These are phyloP conservation scores for Neolecta irregularis DNA, from an alignment of 1,139 yeast genomes.

Conservation along the genomic window DNA sequence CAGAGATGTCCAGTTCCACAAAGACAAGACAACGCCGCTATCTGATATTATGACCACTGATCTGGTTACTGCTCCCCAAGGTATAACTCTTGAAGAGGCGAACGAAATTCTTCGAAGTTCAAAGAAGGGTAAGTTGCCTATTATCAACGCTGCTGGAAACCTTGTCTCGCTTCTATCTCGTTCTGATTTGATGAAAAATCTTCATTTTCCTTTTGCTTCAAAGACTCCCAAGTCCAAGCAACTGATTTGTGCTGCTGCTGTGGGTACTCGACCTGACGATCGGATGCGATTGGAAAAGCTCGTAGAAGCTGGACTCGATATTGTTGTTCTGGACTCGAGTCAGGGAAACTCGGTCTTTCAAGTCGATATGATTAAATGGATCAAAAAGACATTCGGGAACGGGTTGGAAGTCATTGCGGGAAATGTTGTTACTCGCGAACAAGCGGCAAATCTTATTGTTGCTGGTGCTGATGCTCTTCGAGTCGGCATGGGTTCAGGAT, in stretches of 20 bases:
- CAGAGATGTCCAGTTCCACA: conserved; percentile 93
- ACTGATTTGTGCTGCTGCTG: conserved; percentile 95
- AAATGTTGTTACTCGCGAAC: conserved; percentile 97
- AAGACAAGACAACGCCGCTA: conserved; percentile 45
- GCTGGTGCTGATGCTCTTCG: conserved; percentile 98
- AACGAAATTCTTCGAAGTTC: conserved; percentile 80
- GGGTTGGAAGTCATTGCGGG: conserved; percentile 91
- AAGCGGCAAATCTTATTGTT: conserved; percentile 86
- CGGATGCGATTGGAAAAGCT: conserved; percentile 66
- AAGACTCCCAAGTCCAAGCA: conserved; percentile 88
- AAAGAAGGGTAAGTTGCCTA: conserved; percentile 95
- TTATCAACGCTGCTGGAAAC: conserved; percentile 61
- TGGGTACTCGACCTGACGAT: conserved; percentile 87
- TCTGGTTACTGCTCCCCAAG: conserved; percentile 60
- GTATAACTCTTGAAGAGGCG: conserved; percentile 72
- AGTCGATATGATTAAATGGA: conserved; percentile 82
- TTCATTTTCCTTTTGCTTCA: conserved; percentile 85
- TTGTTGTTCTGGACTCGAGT: conserved; percentile 87
- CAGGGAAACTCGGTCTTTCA: conserved; percentile 97
- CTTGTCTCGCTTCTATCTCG: conserved; percentile 80
- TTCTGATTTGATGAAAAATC: conserved; percentile 93
- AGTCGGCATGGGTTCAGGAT: conserved; percentile 99
- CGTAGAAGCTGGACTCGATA: conserved; percentile 94
- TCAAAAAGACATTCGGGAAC: conserved; percentile 62
- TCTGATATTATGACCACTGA: conserved; percentile 82